Evolutionary conservation across 2,329 filamentous ascomycete genomes (phyloP).

Genomic region (Stagonosporopsis cucurbitacearum): DNA sequence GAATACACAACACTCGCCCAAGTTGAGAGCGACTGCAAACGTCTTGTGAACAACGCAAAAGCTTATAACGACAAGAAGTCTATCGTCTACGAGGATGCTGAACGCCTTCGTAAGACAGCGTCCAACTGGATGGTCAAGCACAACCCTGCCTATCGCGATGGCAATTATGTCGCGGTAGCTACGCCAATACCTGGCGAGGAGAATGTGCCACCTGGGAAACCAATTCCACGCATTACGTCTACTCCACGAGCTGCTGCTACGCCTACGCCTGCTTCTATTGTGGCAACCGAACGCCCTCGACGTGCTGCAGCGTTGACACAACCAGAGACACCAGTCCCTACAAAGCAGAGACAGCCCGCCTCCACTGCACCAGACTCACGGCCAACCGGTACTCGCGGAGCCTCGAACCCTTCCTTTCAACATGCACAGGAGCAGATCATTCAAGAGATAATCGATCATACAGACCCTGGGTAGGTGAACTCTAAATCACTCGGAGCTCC

Average conservation of each 20-base stretch:
- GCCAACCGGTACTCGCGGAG: constrained; percentile 46
- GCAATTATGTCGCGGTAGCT: constrained; percentile 71
- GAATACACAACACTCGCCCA: constrained; percentile 74
- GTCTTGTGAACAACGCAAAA: constrained; percentile 87
- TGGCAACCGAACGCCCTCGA: constrained; percentile 38
- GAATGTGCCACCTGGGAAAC: constrained; percentile 39
- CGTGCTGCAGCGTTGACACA: constrained; percentile 38
- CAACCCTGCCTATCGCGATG: constrained; percentile 79
- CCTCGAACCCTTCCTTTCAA: constrained; percentile 67
- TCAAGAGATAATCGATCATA: constrained; percentile 71
- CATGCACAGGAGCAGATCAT: constrained; percentile 87
- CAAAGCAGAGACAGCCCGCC: constrained; percentile 41
- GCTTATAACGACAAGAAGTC: constrained; percentile 79
- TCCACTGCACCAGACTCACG: constrained; percentile 31
- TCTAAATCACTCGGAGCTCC: not conserved
- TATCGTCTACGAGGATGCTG: constrained; percentile 79
- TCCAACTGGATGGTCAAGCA: constrained; percentile 87
- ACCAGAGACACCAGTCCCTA: constrained; percentile 42
- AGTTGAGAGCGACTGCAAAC: constrained; percentile 84
- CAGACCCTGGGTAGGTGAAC: constrained; percentile 57
- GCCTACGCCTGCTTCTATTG: constrained; percentile 27
- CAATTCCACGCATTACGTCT: constrained; percentile 35
- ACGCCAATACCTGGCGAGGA: constrained; percentile 72
- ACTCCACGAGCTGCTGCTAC: constrained; percentile 36
- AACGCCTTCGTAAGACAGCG: constrained; percentile 82